Evolutionary conservation across 352 stramenopile genomes (phyloP).

Genomic region (Phytophthora hibernalis): DNA sequence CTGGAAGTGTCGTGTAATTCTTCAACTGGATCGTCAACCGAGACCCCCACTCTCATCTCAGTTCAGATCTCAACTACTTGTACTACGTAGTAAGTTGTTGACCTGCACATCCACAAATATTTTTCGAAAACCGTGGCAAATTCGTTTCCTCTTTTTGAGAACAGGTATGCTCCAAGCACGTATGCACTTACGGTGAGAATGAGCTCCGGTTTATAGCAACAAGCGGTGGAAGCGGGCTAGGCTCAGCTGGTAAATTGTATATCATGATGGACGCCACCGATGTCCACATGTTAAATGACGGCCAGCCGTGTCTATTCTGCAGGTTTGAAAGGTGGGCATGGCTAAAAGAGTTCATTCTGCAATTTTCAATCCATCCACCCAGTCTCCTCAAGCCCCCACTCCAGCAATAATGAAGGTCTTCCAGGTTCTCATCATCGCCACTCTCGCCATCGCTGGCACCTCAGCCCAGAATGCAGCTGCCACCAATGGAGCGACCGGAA

Average conservation of each 20-base stretch:
- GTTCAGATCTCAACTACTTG: too few relatives aligned
- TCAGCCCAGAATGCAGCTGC: conserved; percentile 20
- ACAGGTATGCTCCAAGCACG: not conserved
- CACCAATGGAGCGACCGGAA: conserved; percentile 4
- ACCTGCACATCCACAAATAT: too few relatives aligned
- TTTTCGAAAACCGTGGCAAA: too few relatives aligned
- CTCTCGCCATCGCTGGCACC: conserved; percentile 27
- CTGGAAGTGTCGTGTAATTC: too few relatives aligned
- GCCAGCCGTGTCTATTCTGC: not conserved
- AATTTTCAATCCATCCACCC: conserved; percentile 8
- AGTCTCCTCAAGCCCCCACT: not conserved
- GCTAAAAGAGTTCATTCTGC: conserved; percentile 5
- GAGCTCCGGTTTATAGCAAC: not conserved
- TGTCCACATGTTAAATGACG: conserved; percentile 4
- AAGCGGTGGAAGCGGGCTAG: conserved; percentile 14
- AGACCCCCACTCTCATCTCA: too few relatives aligned
- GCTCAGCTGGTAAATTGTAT: not conserved
- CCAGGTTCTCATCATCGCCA: conserved; percentile 26
- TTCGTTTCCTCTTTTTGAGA: too few relatives aligned
- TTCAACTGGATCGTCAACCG: too few relatives aligned
- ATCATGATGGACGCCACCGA: not conserved
- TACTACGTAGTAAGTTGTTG: too few relatives aligned
- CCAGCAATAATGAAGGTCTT: conserved; percentile 30
- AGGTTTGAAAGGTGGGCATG: not conserved
- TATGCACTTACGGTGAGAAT: not conserved